A percentile compares a stretch with the other conserved stretches of the same genome.
Evolutionary conservation across 2,329 filamentous ascomycete species (phyloP).

Genomic region (Pseudogymnoascus sp.): DNA sequence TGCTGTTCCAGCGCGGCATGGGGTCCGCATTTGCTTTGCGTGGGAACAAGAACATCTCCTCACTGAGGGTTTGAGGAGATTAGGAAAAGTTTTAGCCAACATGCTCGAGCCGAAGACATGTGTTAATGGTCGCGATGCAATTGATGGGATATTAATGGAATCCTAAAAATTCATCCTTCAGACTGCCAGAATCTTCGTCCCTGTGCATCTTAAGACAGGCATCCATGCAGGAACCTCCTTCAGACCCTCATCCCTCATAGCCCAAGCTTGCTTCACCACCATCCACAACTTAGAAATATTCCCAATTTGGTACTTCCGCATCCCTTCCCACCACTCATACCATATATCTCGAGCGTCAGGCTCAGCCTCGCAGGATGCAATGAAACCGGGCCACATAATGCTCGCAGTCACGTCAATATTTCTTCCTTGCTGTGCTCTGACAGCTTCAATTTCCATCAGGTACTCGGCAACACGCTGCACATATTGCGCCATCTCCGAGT

Average conservation of each 20-base stretch:
- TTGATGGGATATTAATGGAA: not conserved
- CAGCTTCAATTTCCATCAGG: not conserved
- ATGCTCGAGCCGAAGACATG: conserved; percentile 22
- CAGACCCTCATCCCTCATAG: not conserved
- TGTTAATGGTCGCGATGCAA: not conserved
- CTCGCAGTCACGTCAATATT: not conserved
- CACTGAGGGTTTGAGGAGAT: conserved; percentile 57
- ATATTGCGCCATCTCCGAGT: not conserved
- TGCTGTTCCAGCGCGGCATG: conserved; percentile 47
- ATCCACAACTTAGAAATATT: not conserved
- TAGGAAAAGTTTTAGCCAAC: conserved; percentile 40
- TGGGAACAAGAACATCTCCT: conserved; percentile 63
- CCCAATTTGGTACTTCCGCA: not conserved
- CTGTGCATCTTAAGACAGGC: not conserved
- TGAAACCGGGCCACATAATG: not conserved
- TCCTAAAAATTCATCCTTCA: not conserved
- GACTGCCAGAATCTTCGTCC: not conserved
- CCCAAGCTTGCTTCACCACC: not conserved
- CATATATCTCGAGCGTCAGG: not conserved
- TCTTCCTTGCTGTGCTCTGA: not conserved
- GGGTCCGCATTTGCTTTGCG: conserved; percentile 61
- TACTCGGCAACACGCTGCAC: not conserved
- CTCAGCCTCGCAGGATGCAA: not conserved
- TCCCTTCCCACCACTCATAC: not conserved
- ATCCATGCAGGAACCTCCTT: not conserved